Conservation (phyloP, 2,329 filamentous ascomycete species). For the Didymella exigua region DNA sequence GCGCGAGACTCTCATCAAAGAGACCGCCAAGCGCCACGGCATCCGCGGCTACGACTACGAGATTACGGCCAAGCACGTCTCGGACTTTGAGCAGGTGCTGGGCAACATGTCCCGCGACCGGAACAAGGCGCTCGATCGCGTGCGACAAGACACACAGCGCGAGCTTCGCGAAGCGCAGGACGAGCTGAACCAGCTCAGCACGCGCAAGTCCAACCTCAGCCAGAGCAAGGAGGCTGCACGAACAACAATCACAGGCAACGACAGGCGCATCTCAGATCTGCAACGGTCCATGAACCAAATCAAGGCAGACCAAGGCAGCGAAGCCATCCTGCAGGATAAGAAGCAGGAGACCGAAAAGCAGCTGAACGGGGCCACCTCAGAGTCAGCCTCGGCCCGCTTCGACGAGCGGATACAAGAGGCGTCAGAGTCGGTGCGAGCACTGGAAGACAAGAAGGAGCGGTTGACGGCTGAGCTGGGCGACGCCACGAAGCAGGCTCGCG, state of each 20-base stretch:
- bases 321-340: slow-evolving; percentile 75
- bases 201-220: slow-evolving; percentile 71
- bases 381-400: slow-evolving; percentile 68
- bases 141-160: slow-evolving; percentile 73
- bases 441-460: slow-evolving; percentile 74
- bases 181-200: slow-evolving; percentile 73
- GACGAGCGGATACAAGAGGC: slow-evolving; percentile 72
- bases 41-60: slow-evolving; percentile 86
- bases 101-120: slow-evolving; percentile 78
- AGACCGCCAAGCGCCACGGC: slow-evolving; percentile 75
- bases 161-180: slow-evolving; percentile 76
- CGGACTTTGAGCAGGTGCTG: slow-evolving; percentile 78
- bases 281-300: slow-evolving; percentile 75
- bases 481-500: slow-evolving; percentile 78
- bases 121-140: slow-evolving; percentile 74
- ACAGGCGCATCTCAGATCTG: slow-evolving; percentile 69
- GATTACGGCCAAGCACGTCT: slow-evolving; percentile 73
- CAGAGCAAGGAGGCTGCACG: slow-evolving; percentile 77
- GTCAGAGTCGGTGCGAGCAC: slow-evolving; percentile 66
- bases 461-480: slow-evolving; percentile 82
- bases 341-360: slow-evolving; percentile 70
- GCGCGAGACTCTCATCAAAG: slow-evolving; percentile 75
- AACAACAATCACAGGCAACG: slow-evolving; percentile 74
- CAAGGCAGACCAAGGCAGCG: slow-evolving; percentile 82
- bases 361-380: slow-evolving; percentile 66